Conservation (phyloP, 441 rosid genomes). For the Macaranga tanarius region DNA sequence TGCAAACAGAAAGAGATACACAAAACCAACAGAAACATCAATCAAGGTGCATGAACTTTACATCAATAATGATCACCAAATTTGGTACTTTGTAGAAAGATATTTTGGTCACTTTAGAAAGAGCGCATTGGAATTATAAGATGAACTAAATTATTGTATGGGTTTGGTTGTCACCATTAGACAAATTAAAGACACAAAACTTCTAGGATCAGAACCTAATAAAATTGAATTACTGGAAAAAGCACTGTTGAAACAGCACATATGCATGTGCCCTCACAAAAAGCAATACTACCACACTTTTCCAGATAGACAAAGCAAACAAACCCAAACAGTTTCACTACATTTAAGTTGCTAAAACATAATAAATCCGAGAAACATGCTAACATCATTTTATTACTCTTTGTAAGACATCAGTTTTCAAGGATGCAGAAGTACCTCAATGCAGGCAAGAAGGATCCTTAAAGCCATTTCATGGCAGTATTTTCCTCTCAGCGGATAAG, state of each 20-base stretch:
- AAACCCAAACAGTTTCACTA: neutral
- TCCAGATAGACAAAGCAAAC: neutral
- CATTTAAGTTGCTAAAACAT: neutral
- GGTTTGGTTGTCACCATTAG: neutral
- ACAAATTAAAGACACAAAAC: neutral
- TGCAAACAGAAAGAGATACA: neutral
- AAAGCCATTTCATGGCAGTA: constrained; percentile 99
- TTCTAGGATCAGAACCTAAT: neutral
- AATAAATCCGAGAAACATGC: neutral
- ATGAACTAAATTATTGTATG: neutral
- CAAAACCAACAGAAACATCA: neutral
- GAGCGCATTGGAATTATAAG: neutral
- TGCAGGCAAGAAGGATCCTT: constrained; percentile 91
- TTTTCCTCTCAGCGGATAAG: constrained; percentile 92
- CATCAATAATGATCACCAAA: neutral
- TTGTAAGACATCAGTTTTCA: neutral
- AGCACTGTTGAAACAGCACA: too few relatives aligned
- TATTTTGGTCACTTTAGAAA: neutral
- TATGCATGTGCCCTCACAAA: neutral
- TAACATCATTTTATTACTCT: neutral
- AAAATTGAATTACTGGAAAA: neutral
- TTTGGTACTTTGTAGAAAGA: too few relatives aligned
- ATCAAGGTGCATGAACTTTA: neutral
- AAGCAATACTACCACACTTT: neutral
- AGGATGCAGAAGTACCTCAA: constrained; percentile 57